Evolutionary conservation across 139 green algal species (phyloP), one percentile per base, ranked within the genome.

Genomic region (Bryopsis sp.): DNA sequence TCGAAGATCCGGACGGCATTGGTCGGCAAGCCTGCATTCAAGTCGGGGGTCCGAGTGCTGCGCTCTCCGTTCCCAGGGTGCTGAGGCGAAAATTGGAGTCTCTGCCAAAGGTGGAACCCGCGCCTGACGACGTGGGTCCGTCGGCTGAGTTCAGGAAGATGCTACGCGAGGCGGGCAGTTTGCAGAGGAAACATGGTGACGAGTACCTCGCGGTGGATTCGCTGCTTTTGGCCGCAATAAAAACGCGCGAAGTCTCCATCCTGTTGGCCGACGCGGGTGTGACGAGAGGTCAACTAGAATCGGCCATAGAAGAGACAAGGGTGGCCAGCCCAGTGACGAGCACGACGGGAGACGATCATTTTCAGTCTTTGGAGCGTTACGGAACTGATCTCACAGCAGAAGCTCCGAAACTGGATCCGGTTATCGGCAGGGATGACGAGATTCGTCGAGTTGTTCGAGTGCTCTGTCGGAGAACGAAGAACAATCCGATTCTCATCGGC

Each of bases 401-500:
- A 24, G 87, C 90, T 2, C 85, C 91, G 2, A 78, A 86, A n/a
- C 80, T 97, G 22, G 93, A 98, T 79, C 93, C 93, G 0, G 92
- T 97, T 1, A 94, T 96, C 35, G 92, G 89, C 11, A 63, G 85
- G 11, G 84, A 89, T 34, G 83, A 85, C 39, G 85, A 80, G 78
- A 97, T 97, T 66, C 79, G 92, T 11, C 76, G 91, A n/a, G 77
- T 84, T 43, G 83, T 97, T 24, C 80, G 90, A 32, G 86, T 97
- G 68, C 80, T 98, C 36, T 94, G 81, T 68, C 79, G 91, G n/a
- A 81, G 89, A 61, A 95, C 85, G 62, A 99, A 99, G 84, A 98
- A 97, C 89, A 99, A 99, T 78, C 93, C 93, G 0, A 88, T 98
- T 58, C 82, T 99, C 38, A 91, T 97, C 36, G 92, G 90, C 2